Base-by-base conservation (phyloP, 169 alveolate species). In the Plasmodium cynomolgi region DNA sequence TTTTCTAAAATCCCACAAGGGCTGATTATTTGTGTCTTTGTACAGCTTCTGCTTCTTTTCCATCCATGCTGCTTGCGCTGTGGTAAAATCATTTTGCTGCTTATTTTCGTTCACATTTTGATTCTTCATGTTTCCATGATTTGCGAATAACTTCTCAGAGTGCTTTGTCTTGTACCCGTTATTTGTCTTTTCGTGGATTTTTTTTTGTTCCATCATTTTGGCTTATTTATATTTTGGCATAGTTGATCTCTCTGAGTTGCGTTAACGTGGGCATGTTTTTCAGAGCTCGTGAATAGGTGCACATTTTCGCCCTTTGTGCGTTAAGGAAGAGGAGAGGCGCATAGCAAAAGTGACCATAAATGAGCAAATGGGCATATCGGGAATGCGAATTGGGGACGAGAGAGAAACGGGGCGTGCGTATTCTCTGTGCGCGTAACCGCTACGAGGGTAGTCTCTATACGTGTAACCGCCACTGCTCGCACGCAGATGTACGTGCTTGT, bases 1-100 rank as follows among this genome's bases (percentile, higher is more conserved):
- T 56, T 93, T 90, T 81, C 98, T 23, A 31, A 96, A 92, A 83
- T 96, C 96, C 98, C 98, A 96, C 77, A 92, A 95, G 20, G 97
- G 97, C 82, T 95, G 97, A 56, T 95, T 84, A 82, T 96, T 95
- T 20, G 98, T 84, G 26, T 96, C 97, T 79, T 95, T 93, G 74
- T 96, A 96, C 71, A 95, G 54, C 44, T 95, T 96, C 56, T 95
- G 97, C 26, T 95, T 81, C 79, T 95, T 95, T 31, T 95, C 96
- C 47, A 92, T 84, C 95, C 93, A 84, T 20, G 95, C 95, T 33
- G 93, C 95, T 71, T 92, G 91, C 56, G 94, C 93, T 44, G 95
- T 68, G 54, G 95, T 58, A 47, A 91, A 91, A 71, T 91, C 84
- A 82, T 82, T 47, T 50, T 50, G 82, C 23, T 74, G 84, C 31